phyloP scores from a whole-genome alignment of 495 filamentous ascomycete species.

The Emericellopsis terricola region DNA sequence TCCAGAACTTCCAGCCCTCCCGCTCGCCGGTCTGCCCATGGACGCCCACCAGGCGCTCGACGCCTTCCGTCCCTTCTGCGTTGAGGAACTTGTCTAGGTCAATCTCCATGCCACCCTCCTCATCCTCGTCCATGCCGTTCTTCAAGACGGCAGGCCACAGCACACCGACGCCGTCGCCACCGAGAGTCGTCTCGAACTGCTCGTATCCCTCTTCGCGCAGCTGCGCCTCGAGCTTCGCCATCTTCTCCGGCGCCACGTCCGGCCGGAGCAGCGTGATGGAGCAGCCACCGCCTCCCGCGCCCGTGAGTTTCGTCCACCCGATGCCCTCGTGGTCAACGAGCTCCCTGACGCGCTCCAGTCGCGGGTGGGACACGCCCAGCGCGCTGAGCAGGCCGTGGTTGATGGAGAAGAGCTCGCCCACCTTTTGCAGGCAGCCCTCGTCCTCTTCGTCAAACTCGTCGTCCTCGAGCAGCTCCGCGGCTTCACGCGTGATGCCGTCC shows the following conservation, averaged over 20 bases:
- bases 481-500: conserved; percentile 59
- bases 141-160: conserved; percentile 77
- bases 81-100: conserved; percentile 80
- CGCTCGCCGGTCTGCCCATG: conserved; percentile 41
- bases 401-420: conserved; percentile 76
- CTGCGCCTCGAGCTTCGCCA: conserved; percentile 42
- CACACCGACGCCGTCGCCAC: conserved; percentile 82
- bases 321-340: conserved; percentile 78
- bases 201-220: conserved; percentile 61
- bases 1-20: conserved; percentile 93
- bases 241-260: conserved; percentile 21
- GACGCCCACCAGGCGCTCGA: conserved; percentile 57
- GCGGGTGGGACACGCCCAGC: conserved; percentile 84
- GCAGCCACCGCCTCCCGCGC: conserved; percentile 87
- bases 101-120: conserved; percentile 75
- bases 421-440: conserved; percentile 36
- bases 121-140: conserved; percentile 45
- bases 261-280: conserved; percentile 81
- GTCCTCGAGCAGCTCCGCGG: conserved; percentile 47
- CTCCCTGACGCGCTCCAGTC: conserved; percentile 80
- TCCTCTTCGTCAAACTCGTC: conserved; percentile 42
- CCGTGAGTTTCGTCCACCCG: conserved; percentile 93
- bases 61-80: conserved; percentile 61
- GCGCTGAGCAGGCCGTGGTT: conserved; percentile 84
- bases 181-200: conserved; percentile 73